These are phyloP conservation scores for Naumovozyma castellii DNA, from an alignment of 805 yeast species.

Conservation along the genomic window DNA sequence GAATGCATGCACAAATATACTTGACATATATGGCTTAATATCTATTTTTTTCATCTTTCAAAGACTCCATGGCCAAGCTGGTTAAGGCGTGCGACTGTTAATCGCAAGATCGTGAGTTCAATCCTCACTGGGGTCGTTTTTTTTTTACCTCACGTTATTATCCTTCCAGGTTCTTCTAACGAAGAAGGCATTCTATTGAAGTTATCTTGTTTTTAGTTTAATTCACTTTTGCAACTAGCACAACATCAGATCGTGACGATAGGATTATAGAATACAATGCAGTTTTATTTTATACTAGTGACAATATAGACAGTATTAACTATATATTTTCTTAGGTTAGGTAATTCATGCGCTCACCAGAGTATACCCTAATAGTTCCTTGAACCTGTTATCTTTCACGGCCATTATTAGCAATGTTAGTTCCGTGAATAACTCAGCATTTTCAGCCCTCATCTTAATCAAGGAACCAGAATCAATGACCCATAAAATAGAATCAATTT, in stretches of 20 bases:
- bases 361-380: slow-evolving; percentile 66
- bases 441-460: slow-evolving; percentile 37
- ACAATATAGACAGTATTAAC: too few relatives aligned
- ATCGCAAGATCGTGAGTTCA: slow-evolving; percentile 57
- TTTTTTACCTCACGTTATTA: neutral
- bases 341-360: slow-evolving; percentile 42
- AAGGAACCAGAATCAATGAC: slow-evolving; percentile 42
- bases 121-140: slow-evolving; percentile 47
- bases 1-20: too few relatives aligned
- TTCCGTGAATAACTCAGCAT: slow-evolving; percentile 52
- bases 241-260: too few relatives aligned
- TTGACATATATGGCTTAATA: too few relatives aligned
- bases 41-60: too few relatives aligned
- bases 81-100: slow-evolving; percentile 58
- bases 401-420: slow-evolving; percentile 51
- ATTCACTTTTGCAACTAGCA: too few relatives aligned
- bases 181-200: too few relatives aligned
- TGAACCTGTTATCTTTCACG: slow-evolving; percentile 61
- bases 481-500: slow-evolving; percentile 63
- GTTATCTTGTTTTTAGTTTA: too few relatives aligned
- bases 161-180: neutral
- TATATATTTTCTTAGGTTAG: too few relatives aligned
- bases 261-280: too few relatives aligned
- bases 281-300: too few relatives aligned
- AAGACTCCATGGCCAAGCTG: slow-evolving; percentile 52